These are phyloP conservation scores for Globisporangium lucens DNA, from an alignment of 352 stramenopile genomes.

Conservation along the genomic window DNA sequence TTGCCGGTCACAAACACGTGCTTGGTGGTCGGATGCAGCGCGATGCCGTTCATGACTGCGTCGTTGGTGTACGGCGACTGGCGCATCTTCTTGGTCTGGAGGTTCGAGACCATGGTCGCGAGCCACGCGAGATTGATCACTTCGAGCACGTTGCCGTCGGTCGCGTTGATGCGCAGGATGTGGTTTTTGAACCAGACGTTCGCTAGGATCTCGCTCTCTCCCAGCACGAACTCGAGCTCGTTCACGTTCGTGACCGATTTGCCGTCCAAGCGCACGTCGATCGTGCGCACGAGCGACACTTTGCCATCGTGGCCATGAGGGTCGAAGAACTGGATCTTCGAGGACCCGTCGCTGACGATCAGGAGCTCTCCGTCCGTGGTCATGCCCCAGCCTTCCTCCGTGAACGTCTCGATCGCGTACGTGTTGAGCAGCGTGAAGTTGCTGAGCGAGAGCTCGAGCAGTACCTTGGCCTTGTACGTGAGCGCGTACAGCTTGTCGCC, in stretches of 20 bases:
- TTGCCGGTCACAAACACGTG: conserved; percentile 81
- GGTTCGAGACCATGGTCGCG: conserved; percentile 54
- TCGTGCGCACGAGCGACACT: conserved; percentile 45
- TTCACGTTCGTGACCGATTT: conserved; percentile 60
- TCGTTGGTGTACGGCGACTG: conserved; percentile 37
- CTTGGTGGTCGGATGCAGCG: conserved; percentile 53
- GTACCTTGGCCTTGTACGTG: conserved; percentile 71
- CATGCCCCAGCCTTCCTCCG: conserved; percentile 88
- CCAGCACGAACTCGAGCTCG: conserved; percentile 85
- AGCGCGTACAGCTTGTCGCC: conserved; percentile 78
- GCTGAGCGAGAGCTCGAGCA: conserved; percentile 57
- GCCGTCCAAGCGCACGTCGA: conserved; percentile 49
- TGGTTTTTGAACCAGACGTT: conserved; percentile 85
- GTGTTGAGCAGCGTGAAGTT: conserved; percentile 50
- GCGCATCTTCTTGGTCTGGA: conserved; percentile 45
- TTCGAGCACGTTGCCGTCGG: conserved; percentile 64
- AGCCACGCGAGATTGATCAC: conserved; percentile 70
- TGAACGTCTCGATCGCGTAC: conserved; percentile 67
- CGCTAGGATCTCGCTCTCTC: conserved; percentile 77
- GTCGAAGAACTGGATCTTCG: conserved; percentile 79
- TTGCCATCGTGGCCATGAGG: conserved; percentile 17
- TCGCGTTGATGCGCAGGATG: conserved; percentile 74
- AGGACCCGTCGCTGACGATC: conserved; percentile 84
- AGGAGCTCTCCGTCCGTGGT: conserved; percentile 76
- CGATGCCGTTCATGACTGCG: conserved; percentile 90